phyloP scores from a whole-genome alignment of 2,329 filamentous ascomycete genomes.

The Trichoderma koningii region DNA sequence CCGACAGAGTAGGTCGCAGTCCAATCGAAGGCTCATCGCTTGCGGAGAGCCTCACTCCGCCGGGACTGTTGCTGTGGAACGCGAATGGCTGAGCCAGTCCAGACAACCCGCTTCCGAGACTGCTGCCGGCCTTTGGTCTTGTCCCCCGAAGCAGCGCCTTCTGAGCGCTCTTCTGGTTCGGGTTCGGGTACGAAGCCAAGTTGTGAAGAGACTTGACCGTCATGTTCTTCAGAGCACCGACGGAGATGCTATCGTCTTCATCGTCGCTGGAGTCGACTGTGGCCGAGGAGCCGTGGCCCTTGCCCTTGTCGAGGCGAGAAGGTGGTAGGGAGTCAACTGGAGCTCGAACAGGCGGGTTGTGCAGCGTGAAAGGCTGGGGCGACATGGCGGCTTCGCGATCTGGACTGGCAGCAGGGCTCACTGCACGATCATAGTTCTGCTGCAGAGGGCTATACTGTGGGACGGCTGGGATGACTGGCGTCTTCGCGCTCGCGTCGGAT shows the following conservation, averaged over 20 bases:
- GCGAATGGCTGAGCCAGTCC: background rate
- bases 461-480: background rate
- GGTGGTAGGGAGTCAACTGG: background rate
- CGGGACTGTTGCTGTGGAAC: background rate
- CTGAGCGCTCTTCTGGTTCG: constrained; percentile 55
- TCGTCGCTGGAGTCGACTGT: constrained; percentile 32
- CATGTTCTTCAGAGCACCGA: constrained; percentile 43
- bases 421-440: constrained; percentile 56
- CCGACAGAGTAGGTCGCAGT: constrained; percentile 26
- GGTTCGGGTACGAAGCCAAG: constrained; percentile 59
- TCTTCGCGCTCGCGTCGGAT: background rate
- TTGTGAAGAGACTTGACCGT: constrained; percentile 54
- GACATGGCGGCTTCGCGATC: constrained; percentile 37
- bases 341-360: constrained; percentile 33
- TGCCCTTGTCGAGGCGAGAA: background rate
- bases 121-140: constrained; percentile 32
- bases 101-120: background rate
- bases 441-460: constrained; percentile 53
- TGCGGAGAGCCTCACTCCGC: background rate
- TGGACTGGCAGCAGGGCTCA: constrained; percentile 43
- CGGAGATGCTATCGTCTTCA: constrained; percentile 35
- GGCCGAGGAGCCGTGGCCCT: background rate
- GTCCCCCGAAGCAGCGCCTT: constrained; percentile 45
- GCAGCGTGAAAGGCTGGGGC: constrained; percentile 32
- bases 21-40: constrained; percentile 3